phyloP scores from a whole-genome alignment of 208 protist species.

The Tritrichomonas musculus region DNA sequence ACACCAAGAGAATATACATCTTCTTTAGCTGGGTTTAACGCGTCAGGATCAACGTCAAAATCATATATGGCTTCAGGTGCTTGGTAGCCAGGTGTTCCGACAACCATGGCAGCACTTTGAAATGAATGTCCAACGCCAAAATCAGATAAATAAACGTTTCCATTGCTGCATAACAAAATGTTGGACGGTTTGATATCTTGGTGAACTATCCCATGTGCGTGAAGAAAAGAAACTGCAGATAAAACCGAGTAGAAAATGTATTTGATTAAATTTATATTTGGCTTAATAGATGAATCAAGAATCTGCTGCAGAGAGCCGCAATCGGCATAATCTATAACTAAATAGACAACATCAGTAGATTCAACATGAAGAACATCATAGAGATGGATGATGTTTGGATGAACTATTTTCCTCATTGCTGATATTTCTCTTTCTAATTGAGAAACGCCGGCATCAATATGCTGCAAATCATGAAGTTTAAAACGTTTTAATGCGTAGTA shows the following conservation, averaged over 20 bases:
- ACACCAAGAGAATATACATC: background rate
- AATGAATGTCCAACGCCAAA: constrained; percentile 18
- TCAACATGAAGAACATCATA: background rate
- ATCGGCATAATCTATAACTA: constrained; percentile 2
- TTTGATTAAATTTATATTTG: background rate
- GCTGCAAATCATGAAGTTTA: background rate
- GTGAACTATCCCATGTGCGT: background rate
- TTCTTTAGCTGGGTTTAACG: background rate
- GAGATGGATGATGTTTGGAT: background rate
- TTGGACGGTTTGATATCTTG: constrained; percentile 32
- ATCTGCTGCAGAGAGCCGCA: background rate
- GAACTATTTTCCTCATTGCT: background rate
- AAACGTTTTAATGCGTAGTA: constrained; percentile 10
- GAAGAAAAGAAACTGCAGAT: background rate
- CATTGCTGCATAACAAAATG: background rate
- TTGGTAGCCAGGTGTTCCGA: background rate
- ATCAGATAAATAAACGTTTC: background rate
- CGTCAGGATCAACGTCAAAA: background rate
- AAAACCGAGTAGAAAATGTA: background rate
- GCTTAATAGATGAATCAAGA: background rate
- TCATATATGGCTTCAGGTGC: constrained; percentile 4
- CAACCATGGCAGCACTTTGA: constrained; percentile 13
- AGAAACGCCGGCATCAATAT: background rate
- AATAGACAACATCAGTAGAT: background rate
- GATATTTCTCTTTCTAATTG: constrained; percentile 27